Base-by-base conservation (phyloP, 257 asterid genomes). In the Schizonepeta tenuifolia region DNA sequence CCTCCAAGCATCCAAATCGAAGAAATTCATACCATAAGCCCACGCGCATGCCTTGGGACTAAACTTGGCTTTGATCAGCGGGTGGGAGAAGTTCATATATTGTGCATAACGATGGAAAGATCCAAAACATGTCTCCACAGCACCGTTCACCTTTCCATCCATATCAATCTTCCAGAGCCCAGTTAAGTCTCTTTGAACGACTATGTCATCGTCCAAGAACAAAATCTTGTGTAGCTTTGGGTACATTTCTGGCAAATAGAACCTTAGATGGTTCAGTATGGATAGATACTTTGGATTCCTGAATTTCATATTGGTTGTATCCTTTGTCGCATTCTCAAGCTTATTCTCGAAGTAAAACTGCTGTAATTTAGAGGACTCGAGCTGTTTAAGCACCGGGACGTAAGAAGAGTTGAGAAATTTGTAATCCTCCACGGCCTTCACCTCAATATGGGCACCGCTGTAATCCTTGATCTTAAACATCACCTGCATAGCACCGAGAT, bases 11-110 rank as follows among this genome's bases (percentile, higher is more conserved):
- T 89, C 91, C 87, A 89, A 84, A 77, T 89, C 93, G 65, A 89
- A 89, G 80, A 89, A 84, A 60, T 89, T 89, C 96, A 89, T 89
- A 57, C 96, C 96, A 72, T 85, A 89, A 78, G 96, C 96, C 96
- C 96, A 89, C 38, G 91, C 96, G 55, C 96, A 89, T 8, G 96
- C 96, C 83, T 89, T 89, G 70, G 96, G 93, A 59, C 87, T 86
- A 75, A 89, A 89, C 82, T 79, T 87, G 71, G 84, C 86, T 60
- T 80, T 82, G 79, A 87, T 89, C 72, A 85, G 77, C 33, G 93
- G 96, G 77, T 89, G 89, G 28, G 93, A 84, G 84, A 89, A 89
- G 77, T 89, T 87, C 91, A 89, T 84, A 77, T 89, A 89, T 57
- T 89, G 91, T 13, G 91, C 96, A 68, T 85, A 89, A 4, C 96